phyloP scores from a whole-genome alignment of 73 alveolate genomes.

The Symbiodinium pilosum region DNA sequence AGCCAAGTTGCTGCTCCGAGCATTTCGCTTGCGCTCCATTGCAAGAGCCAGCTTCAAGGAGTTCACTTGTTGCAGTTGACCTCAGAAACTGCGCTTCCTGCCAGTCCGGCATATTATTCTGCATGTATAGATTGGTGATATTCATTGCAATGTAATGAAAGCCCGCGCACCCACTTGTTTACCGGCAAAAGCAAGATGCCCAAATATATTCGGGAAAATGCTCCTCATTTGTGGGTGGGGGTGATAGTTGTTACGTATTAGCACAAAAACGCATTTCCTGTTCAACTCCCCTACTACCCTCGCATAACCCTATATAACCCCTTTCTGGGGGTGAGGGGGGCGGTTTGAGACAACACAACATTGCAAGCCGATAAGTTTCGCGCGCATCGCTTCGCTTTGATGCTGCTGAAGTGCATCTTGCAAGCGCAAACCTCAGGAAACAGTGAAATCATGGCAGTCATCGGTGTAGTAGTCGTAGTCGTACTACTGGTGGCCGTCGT shows the following conservation, averaged over 20 bases:
- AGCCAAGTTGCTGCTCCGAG: not conserved
- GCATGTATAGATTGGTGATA: not conserved
- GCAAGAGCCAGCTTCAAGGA: not conserved
- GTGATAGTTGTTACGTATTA: too few relatives aligned
- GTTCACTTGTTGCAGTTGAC: not conserved
- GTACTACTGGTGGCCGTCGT: too few relatives aligned
- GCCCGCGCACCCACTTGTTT: not conserved
- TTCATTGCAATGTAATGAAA: not conserved
- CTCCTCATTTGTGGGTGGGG: too few relatives aligned
- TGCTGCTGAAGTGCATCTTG: conserved; percentile 12
- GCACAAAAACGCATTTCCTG: not conserved
- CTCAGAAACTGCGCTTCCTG: too few relatives aligned
- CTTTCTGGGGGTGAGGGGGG: not conserved
- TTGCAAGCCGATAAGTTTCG: not conserved
- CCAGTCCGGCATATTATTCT: not conserved
- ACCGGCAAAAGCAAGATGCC: not conserved
- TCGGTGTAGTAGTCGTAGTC: too few relatives aligned
- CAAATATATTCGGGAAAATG: not conserved
- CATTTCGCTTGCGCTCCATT: not conserved
- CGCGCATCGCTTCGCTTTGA: not conserved
- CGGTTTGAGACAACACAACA: not conserved
- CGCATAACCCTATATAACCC: too few relatives aligned
- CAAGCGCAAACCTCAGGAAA: too few relatives aligned
- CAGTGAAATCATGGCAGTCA: too few relatives aligned
- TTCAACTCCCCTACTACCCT: too few relatives aligned